Conservation (phyloP, 1,284 basidiomycete species). For the Cutaneotrichosporon sp. region DNA sequence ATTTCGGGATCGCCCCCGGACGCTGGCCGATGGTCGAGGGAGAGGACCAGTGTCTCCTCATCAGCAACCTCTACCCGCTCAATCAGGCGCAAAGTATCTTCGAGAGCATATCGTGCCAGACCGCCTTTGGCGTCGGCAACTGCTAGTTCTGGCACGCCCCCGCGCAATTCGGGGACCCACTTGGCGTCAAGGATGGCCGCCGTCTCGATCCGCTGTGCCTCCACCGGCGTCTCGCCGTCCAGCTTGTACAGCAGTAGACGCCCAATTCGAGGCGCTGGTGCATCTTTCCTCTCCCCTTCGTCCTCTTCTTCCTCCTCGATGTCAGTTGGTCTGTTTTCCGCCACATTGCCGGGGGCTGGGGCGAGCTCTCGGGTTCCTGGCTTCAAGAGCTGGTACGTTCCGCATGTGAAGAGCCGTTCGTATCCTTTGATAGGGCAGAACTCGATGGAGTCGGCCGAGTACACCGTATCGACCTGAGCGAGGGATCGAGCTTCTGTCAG, state of each 20-base stretch:
- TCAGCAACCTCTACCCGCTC: conserved; percentile 50
- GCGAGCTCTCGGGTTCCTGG: conserved; percentile 5
- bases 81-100: conserved; percentile 18
- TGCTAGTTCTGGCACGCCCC: conserved; percentile 50
- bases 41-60: conserved; percentile 54
- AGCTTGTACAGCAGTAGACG: conserved; percentile 33
- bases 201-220: conserved; percentile 64
- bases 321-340: background rate
- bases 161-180: conserved; percentile 56
- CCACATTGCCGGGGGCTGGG: background rate
- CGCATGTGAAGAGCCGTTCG: conserved; percentile 70
- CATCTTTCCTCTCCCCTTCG: conserved; percentile 42
- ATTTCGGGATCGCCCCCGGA: background rate
- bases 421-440: conserved; percentile 68
- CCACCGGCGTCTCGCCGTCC: conserved; percentile 29
- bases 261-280: conserved; percentile 52
- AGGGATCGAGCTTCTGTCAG: conserved; percentile 17
- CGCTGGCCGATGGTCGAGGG: background rate
- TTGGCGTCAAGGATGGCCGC: conserved; percentile 89
- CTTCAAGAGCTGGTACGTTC: conserved; percentile 70
- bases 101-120: conserved; percentile 59
- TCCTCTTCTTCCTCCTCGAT: background rate
- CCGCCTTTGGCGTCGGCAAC: conserved; percentile 79
- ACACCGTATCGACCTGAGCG: conserved; percentile 60
- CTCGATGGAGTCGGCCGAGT: conserved; percentile 84